These are phyloP conservation scores for Stachybotrys echinatus DNA, from an alignment of 2,329 filamentous ascomycete genomes.

Conservation along the genomic window DNA sequence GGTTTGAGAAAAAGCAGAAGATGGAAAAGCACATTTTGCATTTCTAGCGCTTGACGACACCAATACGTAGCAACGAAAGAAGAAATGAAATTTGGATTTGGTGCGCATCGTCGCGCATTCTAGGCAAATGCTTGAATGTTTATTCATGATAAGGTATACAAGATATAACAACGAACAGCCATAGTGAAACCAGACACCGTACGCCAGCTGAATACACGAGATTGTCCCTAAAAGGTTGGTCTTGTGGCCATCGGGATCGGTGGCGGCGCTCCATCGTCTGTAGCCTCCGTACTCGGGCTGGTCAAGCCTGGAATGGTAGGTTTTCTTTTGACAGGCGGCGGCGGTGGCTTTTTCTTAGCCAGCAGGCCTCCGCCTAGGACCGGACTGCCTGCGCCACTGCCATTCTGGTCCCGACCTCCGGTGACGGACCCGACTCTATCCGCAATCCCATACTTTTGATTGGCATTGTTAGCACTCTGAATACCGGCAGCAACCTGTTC, in stretches of 20 bases:
- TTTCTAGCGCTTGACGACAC: conserved; percentile 15
- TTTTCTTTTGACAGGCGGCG: conserved; percentile 50
- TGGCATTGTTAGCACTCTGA: conserved; percentile 49
- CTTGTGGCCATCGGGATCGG: conserved; percentile 48
- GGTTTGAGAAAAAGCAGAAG: conserved; percentile 7
- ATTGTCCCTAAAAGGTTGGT: conserved; percentile 39
- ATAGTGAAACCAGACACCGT: too few species aligned
- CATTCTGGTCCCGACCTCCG: conserved; percentile 9
- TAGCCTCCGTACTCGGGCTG: conserved; percentile 6
- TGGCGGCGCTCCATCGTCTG: conserved; percentile 34
- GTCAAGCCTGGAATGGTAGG: conserved; percentile 24
- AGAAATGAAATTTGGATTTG: not conserved
- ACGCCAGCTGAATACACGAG: too few species aligned
- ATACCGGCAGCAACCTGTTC: conserved; percentile 60
- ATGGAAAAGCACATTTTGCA: conserved; percentile 12
- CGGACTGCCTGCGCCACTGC: conserved; percentile 1
- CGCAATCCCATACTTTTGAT: conserved; percentile 56
- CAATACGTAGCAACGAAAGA: conserved; percentile 2
- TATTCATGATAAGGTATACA: too few species aligned
- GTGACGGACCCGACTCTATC: conserved; percentile 24
- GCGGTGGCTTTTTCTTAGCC: conserved; percentile 49
- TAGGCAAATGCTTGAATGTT: not conserved
- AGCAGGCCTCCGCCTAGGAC: conserved; percentile 11
- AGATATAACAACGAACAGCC: too few species aligned
- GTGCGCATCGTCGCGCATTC: not conserved